phyloP scores from a whole-genome alignment of 331 rosid species.

The Spiraea crenata region DNA sequence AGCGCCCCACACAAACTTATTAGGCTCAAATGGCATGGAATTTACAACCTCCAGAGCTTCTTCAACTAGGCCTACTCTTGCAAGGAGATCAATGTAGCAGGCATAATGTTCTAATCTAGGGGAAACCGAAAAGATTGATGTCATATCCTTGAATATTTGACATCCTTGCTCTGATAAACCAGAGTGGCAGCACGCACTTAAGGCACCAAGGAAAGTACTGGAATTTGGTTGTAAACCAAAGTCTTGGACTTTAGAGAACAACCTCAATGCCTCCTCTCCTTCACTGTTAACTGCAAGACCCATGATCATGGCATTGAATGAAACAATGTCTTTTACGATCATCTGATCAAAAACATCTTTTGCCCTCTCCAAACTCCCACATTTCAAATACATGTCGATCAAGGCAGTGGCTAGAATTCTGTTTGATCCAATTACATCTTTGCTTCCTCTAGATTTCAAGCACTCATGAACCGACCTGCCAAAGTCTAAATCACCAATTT shows the following conservation, averaged over 20 bases:
- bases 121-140: slow-evolving; percentile 17
- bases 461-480: slow-evolving; percentile 54
- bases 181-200: slow-evolving; percentile 63
- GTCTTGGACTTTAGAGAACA: slow-evolving; percentile 44
- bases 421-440: slow-evolving; percentile 42
- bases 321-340: slow-evolving; percentile 51
- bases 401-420: slow-evolving; percentile 58
- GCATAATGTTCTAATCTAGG: slow-evolving; percentile 57
- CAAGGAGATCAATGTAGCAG: slow-evolving; percentile 63
- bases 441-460: slow-evolving; percentile 40
- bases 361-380: slow-evolving; percentile 56
- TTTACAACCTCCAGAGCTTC: slow-evolving; percentile 46
- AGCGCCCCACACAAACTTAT: slow-evolving; percentile 66
- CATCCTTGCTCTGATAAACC: slow-evolving; percentile 49
- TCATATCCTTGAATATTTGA: slow-evolving; percentile 39
- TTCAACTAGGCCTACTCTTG: slow-evolving; percentile 50
- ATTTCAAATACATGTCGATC: slow-evolving; percentile 62
- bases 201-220: slow-evolving; percentile 47
- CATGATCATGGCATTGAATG: slow-evolving; percentile 60
- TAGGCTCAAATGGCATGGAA: slow-evolving; percentile 54
- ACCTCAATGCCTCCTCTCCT: slow-evolving; percentile 51
- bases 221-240: slow-evolving; percentile 46
- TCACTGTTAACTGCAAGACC: slow-evolving; percentile 58
- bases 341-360: slow-evolving; percentile 54
- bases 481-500: slow-evolving; percentile 55